These are phyloP conservation scores for Mycena polygramma DNA, from an alignment of 768 basidiomycete species.

Conservation along the genomic window DNA sequence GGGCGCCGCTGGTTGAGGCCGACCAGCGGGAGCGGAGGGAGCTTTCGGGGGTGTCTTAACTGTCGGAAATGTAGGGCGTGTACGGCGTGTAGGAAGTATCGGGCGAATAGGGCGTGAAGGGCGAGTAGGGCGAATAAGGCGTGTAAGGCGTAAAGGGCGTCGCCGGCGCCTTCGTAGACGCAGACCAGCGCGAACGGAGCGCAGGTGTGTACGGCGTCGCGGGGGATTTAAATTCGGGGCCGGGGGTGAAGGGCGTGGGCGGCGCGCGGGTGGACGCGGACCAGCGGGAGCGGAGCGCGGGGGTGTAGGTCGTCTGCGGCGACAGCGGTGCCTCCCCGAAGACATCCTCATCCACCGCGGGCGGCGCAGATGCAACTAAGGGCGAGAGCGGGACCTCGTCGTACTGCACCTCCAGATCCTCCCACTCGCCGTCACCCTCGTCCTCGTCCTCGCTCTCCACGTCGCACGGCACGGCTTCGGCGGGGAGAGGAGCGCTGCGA, in stretches of 20 bases:
- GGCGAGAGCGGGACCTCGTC: conserved; percentile 33
- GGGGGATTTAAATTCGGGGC: neutral
- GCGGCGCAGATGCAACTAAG: neutral
- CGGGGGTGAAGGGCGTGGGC: neutral
- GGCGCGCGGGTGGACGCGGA: conserved; percentile 52
- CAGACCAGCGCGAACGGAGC: neutral
- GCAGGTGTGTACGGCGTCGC: neutral
- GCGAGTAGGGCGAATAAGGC: too few relatives aligned
- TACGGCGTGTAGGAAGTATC: too few relatives aligned
- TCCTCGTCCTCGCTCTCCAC: neutral
- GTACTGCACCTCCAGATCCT: conserved; percentile 7
- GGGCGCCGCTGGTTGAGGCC: neutral
- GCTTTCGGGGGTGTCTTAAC: too few relatives aligned
- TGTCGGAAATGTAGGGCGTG: too few relatives aligned
- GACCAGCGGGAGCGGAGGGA: neutral
- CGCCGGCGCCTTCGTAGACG: neutral
- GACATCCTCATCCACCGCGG: neutral
- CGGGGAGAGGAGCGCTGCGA: conserved; percentile 32
- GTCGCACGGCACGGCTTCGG: conserved; percentile 22
- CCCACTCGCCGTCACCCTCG: conserved; percentile 21
- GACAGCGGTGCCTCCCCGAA: neutral
- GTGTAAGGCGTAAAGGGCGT: too few relatives aligned
- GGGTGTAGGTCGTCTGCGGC: neutral
- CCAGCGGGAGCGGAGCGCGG: conserved; percentile 59
- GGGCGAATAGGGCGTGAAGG: too few relatives aligned